A percentile compares a stretch with the other conserved stretches of the same genome.
These are phyloP conservation scores for Phialophora verrucosa DNA, from an alignment of 2,329 filamentous ascomycete species.

Conservation along the genomic window DNA sequence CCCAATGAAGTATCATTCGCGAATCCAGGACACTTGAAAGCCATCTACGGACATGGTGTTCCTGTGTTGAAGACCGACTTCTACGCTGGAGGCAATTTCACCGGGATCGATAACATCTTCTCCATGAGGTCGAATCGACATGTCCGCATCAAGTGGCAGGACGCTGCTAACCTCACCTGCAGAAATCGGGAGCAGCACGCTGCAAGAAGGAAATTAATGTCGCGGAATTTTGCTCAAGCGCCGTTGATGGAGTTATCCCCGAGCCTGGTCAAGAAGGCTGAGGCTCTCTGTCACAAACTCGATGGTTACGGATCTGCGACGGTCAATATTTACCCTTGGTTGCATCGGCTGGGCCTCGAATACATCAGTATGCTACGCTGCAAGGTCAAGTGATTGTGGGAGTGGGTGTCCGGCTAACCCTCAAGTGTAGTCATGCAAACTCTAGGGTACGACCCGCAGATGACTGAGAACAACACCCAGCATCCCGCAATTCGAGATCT, in stretches of 20 bases:
- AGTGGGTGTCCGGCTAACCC: not conserved
- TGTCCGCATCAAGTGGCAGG: not conserved
- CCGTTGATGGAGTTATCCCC: conserved; percentile 5
- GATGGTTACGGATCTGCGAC: not conserved
- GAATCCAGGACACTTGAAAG: conserved; percentile 60
- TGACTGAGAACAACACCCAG: not conserved
- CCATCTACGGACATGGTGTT: conserved; percentile 59
- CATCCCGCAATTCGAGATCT: conserved; percentile 8
- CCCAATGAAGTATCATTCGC: conserved; percentile 47
- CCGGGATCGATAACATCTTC: conserved; percentile 14
- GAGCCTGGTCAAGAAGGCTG: not conserved
- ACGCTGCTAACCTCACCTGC: not conserved
- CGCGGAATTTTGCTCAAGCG: conserved; percentile 1
- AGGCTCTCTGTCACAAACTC: not conserved
- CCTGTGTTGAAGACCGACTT: conserved; percentile 33
- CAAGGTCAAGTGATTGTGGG: not conserved
- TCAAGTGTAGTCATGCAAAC: not conserved
- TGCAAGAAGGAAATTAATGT: conserved; percentile 9
- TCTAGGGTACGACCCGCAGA: conserved; percentile 1
- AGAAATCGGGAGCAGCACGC: conserved; percentile 11
- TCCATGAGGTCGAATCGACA: conserved; percentile 5
- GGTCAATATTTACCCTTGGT: conserved; percentile 10
- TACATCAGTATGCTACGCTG: not conserved
- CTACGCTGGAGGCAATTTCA: conserved; percentile 17
- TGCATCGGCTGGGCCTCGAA: conserved; percentile 8